phyloP scores from a whole-genome alignment of 352 stramenopile species.

The Phytophthora rubi region DNA sequence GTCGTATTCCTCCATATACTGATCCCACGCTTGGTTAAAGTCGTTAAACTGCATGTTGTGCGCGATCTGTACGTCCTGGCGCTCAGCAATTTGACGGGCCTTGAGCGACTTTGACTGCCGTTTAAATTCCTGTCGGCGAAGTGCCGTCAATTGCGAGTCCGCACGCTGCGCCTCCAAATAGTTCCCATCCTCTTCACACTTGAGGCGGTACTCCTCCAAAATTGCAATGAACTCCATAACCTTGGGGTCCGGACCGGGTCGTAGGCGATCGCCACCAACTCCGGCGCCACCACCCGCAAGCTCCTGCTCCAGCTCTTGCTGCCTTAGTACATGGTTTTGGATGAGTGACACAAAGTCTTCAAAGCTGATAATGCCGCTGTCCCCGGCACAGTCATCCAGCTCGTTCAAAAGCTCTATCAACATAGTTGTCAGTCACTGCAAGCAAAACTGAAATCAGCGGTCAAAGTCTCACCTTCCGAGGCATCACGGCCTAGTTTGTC shows the following conservation, averaged over 20 bases:
- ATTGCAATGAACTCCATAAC: conserved; percentile 95
- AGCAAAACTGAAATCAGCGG: neutral
- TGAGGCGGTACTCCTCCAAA: conserved; percentile 93
- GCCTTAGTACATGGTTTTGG: conserved; percentile 38
- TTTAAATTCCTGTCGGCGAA: conserved; percentile 93
- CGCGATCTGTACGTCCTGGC: conserved; percentile 94
- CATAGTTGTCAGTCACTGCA: neutral
- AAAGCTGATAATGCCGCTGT: conserved; percentile 64
- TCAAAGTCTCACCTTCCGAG: conserved; percentile 56
- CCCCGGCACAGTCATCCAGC: conserved; percentile 62
- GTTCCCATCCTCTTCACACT: conserved; percentile 95
- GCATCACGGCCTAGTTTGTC: conserved; percentile 75
- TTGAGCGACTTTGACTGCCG: conserved; percentile 92
- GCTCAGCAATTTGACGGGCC: conserved; percentile 90
- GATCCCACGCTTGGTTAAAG: conserved; percentile 94
- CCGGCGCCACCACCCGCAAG: conserved; percentile 32
- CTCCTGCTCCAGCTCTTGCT: conserved; percentile 51
- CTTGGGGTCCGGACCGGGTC: conserved; percentile 84
- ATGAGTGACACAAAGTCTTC: conserved; percentile 73
- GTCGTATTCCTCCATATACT: conserved; percentile 96
- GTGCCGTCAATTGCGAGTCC: conserved; percentile 85
- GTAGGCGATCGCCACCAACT: conserved; percentile 46
- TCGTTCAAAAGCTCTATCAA: conserved; percentile 70
- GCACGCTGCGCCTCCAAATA: conserved; percentile 93
- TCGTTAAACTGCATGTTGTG: conserved; percentile 96